Evolutionary conservation across 306 rosid species (phyloP), one percentile per base, ranked within the genome.

Genomic region (Cicer cuneatum): DNA sequence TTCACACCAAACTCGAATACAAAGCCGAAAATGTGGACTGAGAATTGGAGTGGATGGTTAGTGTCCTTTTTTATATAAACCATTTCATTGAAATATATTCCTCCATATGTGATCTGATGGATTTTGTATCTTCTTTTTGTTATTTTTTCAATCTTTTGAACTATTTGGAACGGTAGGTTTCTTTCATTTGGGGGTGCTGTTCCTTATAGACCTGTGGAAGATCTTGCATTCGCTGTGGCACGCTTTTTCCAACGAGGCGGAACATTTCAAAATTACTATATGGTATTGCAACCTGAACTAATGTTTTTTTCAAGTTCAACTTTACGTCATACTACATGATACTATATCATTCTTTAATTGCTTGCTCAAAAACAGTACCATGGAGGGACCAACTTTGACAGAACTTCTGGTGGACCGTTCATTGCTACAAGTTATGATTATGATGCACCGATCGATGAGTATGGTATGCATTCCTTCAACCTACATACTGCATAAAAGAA

Each of bases 361-460:
- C 80, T 72, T 79, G 67, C 68, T 83, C 43, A 71, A 56, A 33
- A 78, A 75, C 86, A 95, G 99, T 95, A 95, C 77, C 99, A 95
- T 60, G 99, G 99, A 53, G 99, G 99, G 21, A 95, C 99, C 51
- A 95, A 92, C 93, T 95, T 95, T 83, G 99, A 81, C 68, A 88
- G 96, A 62, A 71, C 78, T 69, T 45, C 88, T 73, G 98, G 99
- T 8, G 99, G 99, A 72, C 99, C 99, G 52, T 92, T 95, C 84
- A 86, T 95, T 73, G 48, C 99, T 40, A 92, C 99, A 53, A 95
- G 90, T 77, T 95, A 95, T 84, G 99, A 95, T 80, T 95, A 95
- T 73, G 99, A 95, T 86, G 99, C 99, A 57, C 99, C 99, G 7
- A 81, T 95, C 15, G 99, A 95, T 60, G 99, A 95, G 83, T 95